A percentile compares a stretch with the other conserved stretches of the same genome.
These are phyloP conservation scores for Apiotrichum siamense DNA, from an alignment of 1,284 basidiomycete species.

Conservation along the genomic window DNA sequence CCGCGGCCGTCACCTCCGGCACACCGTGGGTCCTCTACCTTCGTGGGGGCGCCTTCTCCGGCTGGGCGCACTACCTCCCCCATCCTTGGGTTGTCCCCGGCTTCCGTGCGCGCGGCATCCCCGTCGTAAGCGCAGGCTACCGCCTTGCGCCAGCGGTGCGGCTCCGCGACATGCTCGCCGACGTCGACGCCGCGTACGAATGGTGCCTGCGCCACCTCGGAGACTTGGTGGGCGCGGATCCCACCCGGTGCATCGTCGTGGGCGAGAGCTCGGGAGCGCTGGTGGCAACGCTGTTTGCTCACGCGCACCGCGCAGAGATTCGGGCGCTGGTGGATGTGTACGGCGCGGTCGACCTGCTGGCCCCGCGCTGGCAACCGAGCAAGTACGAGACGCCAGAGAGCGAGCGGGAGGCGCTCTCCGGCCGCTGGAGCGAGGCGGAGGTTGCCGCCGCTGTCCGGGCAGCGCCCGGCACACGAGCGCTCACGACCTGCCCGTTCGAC, in stretches of 20 bases:
- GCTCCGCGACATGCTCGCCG: conserved; percentile 19
- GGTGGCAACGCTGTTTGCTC: neutral
- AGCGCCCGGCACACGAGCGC: no score
- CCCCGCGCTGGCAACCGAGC: conserved; percentile 4
- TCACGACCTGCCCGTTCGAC: no score
- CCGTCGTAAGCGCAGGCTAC: conserved; percentile 26
- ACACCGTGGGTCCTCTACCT: no score
- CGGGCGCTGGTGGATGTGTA: conserved; percentile 19
- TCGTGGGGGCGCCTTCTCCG: no score
- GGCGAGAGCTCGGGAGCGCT: conserved; percentile 32
- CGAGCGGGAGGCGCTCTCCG: no score
- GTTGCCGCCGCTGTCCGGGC: no score
- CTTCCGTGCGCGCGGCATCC: conserved; percentile 16
- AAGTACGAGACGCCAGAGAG: no score
- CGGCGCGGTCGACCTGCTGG: conserved; percentile 20
- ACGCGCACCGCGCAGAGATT: neutral
- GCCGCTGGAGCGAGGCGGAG: no score
- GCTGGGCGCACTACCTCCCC: conserved; percentile 16
- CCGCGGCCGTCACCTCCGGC: no score
- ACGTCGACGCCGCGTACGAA: conserved; percentile 15
- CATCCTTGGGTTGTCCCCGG: conserved; percentile 24
- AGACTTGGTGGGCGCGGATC: conserved; percentile 13
- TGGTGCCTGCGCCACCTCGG: conserved; percentile 25
- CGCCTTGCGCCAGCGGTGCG: conserved; percentile 23
- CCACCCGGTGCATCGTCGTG: conserved; percentile 19